These are phyloP conservation scores for Volvox africanus DNA, from an alignment of 139 green algal species.

Conservation along the genomic window DNA sequence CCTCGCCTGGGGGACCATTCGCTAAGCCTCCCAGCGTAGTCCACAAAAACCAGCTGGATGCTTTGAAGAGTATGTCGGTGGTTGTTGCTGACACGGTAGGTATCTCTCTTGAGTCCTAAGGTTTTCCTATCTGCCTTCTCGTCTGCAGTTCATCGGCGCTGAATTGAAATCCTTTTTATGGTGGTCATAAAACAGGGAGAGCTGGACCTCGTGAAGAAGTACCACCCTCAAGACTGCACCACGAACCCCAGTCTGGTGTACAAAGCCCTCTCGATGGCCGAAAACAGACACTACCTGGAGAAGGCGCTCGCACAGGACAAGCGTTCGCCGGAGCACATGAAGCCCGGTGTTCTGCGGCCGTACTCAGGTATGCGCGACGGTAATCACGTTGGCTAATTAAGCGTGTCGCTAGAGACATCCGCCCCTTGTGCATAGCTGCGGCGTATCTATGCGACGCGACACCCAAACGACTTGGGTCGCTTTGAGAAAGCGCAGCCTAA, in stretches of 20 bases:
- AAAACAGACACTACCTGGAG: slow-evolving; percentile 76
- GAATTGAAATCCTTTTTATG: not conserved
- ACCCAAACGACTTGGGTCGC: too few relatives aligned
- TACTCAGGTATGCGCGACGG: slow-evolving; percentile 48
- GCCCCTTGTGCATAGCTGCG: too few relatives aligned
- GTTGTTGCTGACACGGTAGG: slow-evolving; percentile 75
- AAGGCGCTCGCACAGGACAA: slow-evolving; percentile 70
- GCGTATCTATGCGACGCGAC: too few relatives aligned
- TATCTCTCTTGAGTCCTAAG: not conserved
- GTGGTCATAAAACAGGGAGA: slow-evolving; percentile 56
- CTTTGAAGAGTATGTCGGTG: slow-evolving; percentile 54
- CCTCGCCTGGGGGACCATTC: not conserved
- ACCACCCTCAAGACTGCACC: slow-evolving; percentile 75
- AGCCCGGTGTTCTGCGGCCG: slow-evolving; percentile 45
- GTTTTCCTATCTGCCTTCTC: too few relatives aligned
- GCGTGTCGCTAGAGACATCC: too few relatives aligned
- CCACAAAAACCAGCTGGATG: slow-evolving; percentile 60
- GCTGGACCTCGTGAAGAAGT: slow-evolving; percentile 74
- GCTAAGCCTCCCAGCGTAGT: too few relatives aligned
- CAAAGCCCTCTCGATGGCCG: slow-evolving; percentile 79
- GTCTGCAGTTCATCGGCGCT: not conserved
- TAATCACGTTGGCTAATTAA: too few relatives aligned
- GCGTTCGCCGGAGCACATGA: not conserved
- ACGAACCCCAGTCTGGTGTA: slow-evolving; percentile 89
- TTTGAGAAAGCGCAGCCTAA: too few relatives aligned